These are phyloP conservation scores for Talaromyces sp. DNA, from an alignment of 2,329 filamentous ascomycete species.

Conservation along the genomic window DNA sequence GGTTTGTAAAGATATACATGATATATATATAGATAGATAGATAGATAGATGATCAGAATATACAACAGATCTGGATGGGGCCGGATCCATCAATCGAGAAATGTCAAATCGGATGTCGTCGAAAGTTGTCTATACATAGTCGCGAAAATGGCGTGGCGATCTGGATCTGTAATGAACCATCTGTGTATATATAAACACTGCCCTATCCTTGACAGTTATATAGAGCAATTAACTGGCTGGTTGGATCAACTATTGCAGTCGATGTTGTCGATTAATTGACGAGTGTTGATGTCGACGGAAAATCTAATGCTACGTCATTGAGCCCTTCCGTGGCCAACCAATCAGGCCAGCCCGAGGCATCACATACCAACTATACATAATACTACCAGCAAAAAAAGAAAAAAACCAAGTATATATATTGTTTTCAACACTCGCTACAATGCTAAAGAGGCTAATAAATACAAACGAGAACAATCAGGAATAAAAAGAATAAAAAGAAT, in stretches of 20 bases:
- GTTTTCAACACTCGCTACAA: not conserved
- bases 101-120: not conserved
- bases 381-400: not conserved
- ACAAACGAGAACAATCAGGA: not conserved
- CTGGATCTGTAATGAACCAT: not conserved
- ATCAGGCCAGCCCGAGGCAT: not conserved
- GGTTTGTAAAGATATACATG: not conserved
- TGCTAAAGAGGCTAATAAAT: constrained; percentile 4
- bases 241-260: not conserved
- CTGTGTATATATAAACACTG: not conserved
- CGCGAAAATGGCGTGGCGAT: not conserved
- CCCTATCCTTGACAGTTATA: too few species aligned
- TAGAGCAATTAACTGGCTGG: not conserved
- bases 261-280: too few species aligned
- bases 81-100: not conserved
- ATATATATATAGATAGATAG: not conserved
- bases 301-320: not conserved
- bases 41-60: not conserved
- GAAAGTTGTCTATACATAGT: not conserved
- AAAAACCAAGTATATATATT: not conserved
- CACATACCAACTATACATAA: not conserved
- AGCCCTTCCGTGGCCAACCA: not conserved
- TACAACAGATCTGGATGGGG: not conserved
- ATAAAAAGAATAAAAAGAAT: constrained; percentile 4
- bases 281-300: too few species aligned